Base-by-base conservation (phyloP, 345 rosid genomes). In the Gossypium raimondii region DNA sequence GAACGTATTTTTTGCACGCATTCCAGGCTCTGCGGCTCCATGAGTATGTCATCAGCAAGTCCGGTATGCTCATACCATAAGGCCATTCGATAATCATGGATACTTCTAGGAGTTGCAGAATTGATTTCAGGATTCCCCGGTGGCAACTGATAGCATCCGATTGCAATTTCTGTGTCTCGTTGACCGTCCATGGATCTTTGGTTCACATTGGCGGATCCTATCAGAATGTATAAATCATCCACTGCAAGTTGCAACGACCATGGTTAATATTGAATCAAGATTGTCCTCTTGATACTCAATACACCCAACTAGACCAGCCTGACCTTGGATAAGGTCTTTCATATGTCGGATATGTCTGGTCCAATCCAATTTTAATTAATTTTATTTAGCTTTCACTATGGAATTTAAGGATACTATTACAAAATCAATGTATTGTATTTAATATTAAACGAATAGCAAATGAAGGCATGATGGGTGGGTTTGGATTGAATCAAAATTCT, bases 141-240 rank as follows among this genome's bases (percentile, higher is more conserved):
- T 3, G 43, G 25, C n/a, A 62, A 55, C 80, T 91, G 93, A 84
- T 82, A 86, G 82, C 94, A 90, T 45, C 97, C 96, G 20, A 92
- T 87, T 61, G 92, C 93, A 20, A 93, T 90, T 76, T 92, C 98
- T 0, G 98, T 93, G 89, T 93, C 97, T 1, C 96, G 87, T 61
- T 76, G 74, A 16, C 98, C 97, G 11, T 88, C 97, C 97, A 92
- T 94, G 61, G 97, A 94, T 80, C 98, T 81, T 82, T 92, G 97
- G 81, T 90, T 92, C 62, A 90, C 85, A 53, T 94, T 94, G 18
- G 96, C 92, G 1, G 98, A 90, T 83, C 97, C 97, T 29, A 92
- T 89, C 63, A 92, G 16, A 62, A 89, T 44, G 86, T 89, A 87
- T 13, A 72, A 69, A 43, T 90, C 97, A 68, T 94, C 98, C 86